Percentiles rank a stretch among this genome's conserved stretches.
Evolutionary conservation across 148 eudicot species (phyloP).

Genomic region (Cornus kousa): DNA sequence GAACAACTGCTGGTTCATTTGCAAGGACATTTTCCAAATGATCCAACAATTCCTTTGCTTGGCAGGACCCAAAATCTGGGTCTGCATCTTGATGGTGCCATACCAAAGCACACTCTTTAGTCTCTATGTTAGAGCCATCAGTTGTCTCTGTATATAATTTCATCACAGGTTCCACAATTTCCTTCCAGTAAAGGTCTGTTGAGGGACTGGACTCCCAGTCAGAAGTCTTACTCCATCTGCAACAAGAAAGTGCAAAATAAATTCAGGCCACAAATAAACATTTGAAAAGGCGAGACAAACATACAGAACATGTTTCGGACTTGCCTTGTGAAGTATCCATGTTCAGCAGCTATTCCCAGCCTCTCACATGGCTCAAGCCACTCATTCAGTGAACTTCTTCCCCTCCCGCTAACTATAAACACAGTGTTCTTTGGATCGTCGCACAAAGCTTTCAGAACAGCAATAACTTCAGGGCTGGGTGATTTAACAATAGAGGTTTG

Average conservation of each 20-base stretch:
- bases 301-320: neutral
- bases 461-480: conserved; percentile 49
- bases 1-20: conserved; percentile 75
- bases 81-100: conserved; percentile 93
- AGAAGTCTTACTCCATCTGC: conserved; percentile 53
- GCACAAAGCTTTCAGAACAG: conserved; percentile 49
- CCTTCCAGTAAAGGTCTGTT: conserved; percentile 72
- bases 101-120: conserved; percentile 75
- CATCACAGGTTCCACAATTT: conserved; percentile 80
- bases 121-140: conserved; percentile 75
- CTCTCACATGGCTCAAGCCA: conserved; percentile 71
- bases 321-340: conserved; percentile 70
- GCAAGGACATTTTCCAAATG: conserved; percentile 83
- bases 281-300: neutral
- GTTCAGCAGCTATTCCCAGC: conserved; percentile 75
- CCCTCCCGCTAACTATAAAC: conserved; percentile 75
- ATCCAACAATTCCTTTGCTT: conserved; percentile 74
- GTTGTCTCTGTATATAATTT: conserved; percentile 70
- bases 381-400: conserved; percentile 45
- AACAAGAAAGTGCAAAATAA: conserved; percentile 7
- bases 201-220: conserved; percentile 58
- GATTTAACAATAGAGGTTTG: conserved; percentile 51
- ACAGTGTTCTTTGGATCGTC: conserved; percentile 64
- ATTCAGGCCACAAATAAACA: neutral
- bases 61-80: conserved; percentile 82